These are phyloP conservation scores for Limnanthes douglasii DNA, from an alignment of 345 rosid genomes.

Conservation along the genomic window DNA sequence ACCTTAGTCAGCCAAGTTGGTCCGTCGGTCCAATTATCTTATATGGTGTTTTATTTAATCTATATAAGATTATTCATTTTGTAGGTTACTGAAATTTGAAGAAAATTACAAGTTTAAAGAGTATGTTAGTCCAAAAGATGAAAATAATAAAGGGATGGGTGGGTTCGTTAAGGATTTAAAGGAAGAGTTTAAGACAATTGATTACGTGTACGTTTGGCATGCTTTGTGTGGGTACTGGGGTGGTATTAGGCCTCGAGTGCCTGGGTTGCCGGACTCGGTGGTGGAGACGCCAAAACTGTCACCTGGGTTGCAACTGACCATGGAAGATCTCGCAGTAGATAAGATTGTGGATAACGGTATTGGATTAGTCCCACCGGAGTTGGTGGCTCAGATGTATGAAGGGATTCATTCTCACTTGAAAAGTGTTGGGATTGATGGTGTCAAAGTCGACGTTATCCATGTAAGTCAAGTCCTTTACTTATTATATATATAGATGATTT, in stretches of 20 bases:
- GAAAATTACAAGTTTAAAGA: slow-evolving; percentile 83
- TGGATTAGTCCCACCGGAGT: slow-evolving; percentile 65
- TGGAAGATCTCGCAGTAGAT: slow-evolving; percentile 94
- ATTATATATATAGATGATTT: no score
- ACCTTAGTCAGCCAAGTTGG: no score
- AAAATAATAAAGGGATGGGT: slow-evolving; percentile 45
- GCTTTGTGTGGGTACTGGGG: slow-evolving; percentile 98
- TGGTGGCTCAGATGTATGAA: slow-evolving; percentile 52
- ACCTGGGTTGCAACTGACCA: slow-evolving; percentile 54
- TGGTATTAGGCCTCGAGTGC: slow-evolving; percentile 61
- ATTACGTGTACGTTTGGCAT: slow-evolving; percentile 90
- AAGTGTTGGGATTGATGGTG: slow-evolving; percentile 77
- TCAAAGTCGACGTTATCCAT: slow-evolving; percentile 94
- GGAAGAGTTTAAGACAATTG: slow-evolving; percentile 56
- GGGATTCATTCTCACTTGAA: slow-evolving; percentile 74
- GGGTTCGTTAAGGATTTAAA: slow-evolving; percentile 70
- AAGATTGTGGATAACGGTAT: slow-evolving; percentile 60
- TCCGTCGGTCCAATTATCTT: no score
- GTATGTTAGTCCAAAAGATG: slow-evolving; percentile 28
- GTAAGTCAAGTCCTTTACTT: no score
- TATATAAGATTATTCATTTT: no score
- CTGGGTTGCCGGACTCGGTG: slow-evolving; percentile 34
- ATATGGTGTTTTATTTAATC: no score
- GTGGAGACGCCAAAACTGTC: slow-evolving; percentile 43
- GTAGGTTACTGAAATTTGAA: slow-evolving; percentile 54